phyloP scores from a whole-genome alignment of 768 basidiomycete species.

The Coprinellus aureogranulatus region DNA sequence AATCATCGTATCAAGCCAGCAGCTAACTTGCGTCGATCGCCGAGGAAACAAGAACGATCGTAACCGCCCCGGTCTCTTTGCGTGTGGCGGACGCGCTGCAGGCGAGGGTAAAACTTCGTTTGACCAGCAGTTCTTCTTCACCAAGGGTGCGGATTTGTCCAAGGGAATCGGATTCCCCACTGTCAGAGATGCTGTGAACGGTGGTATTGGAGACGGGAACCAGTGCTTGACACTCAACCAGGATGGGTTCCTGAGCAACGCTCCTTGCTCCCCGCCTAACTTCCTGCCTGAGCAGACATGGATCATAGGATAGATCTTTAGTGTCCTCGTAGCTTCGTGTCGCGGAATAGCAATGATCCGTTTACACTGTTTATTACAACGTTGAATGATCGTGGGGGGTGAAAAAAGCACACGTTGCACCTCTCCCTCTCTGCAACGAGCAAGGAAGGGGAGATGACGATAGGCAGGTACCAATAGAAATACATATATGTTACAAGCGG shows the following conservation, averaged over 20 bases:
- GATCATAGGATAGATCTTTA: slow-evolving; percentile 4
- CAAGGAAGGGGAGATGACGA: too few relatives aligned
- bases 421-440: too few relatives aligned
- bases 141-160: slow-evolving; percentile 14
- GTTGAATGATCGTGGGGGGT: too few relatives aligned
- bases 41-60: slow-evolving; percentile 23
- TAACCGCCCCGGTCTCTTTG: slow-evolving; percentile 28
- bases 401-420: too few relatives aligned
- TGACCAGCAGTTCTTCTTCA: slow-evolving; percentile 26
- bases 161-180: slow-evolving; percentile 23
- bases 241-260: slow-evolving; percentile 23
- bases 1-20: slow-evolving; percentile 29
- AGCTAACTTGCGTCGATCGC: slow-evolving; percentile 26
- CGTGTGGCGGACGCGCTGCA: slow-evolving; percentile 25
- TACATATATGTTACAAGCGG: too few relatives aligned
- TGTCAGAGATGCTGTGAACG: slow-evolving; percentile 19
- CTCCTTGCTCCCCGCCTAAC: slow-evolving; percentile 24
- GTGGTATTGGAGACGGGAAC: slow-evolving; percentile 24
- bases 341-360: too few relatives aligned
- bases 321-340: too few relatives aligned
- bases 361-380: too few relatives aligned
- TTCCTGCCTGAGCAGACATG: slow-evolving; percentile 21
- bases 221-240: slow-evolving; percentile 22
- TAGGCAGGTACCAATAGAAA: too few relatives aligned
- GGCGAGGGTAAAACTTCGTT: slow-evolving; percentile 23